Evolutionary conservation across 2,329 filamentous ascomycete species (phyloP), one percentile per base, ranked within the genome.

Genomic region (Annulohypoxylon truncatum): DNA sequence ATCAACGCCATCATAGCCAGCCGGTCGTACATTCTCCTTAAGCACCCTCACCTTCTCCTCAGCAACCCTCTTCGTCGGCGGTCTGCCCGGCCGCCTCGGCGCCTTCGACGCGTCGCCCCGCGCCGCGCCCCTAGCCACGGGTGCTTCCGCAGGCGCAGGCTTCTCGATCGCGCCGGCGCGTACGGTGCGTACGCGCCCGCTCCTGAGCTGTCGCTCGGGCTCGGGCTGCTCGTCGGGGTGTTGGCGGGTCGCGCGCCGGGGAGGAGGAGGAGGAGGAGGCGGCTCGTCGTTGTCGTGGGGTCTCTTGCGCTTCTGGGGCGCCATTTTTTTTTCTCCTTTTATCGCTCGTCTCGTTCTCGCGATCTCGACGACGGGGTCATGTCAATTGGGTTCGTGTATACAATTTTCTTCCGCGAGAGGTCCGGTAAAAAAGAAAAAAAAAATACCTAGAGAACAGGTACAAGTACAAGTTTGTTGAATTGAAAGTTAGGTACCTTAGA

Each of bases 231-330:
- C 64, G 8, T 50, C 35, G 20, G 74, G 73, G 46, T 73, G 70
- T 31, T 71, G 72, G 40, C 76, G 72, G 10, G 75, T 78, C 47
- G 73, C 65, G 58, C 75, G 75, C 48, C 75, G 75, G 44, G 66
- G 61, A n/a, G n/a, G n/a, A n/a, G n/a, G n/a, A n/a, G n/a, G n/a
- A n/a, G n/a, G n/a, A n/a, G n/a, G n/a, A 12, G 55, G 46, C n/a
- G 60, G 56, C 28, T 61, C 64, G 38, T 75, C 75, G 29, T 61
- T 63, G 38, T 75, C 75, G 29, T 76, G 74, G 4, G 68, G 68
- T 42, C 65, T 70, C 63, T 78, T 77, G 58, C 76, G 75, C 71
- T 77, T 78, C 47, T 70, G 71, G 3, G 73, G 71, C 57, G 74
- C 70, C 76, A 78, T 78, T 15, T 2, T 61, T n/a, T n/a, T n/a